phyloP scores from a whole-genome alignment of 116 monocot genomes.

The Posidonia oceanica region DNA sequence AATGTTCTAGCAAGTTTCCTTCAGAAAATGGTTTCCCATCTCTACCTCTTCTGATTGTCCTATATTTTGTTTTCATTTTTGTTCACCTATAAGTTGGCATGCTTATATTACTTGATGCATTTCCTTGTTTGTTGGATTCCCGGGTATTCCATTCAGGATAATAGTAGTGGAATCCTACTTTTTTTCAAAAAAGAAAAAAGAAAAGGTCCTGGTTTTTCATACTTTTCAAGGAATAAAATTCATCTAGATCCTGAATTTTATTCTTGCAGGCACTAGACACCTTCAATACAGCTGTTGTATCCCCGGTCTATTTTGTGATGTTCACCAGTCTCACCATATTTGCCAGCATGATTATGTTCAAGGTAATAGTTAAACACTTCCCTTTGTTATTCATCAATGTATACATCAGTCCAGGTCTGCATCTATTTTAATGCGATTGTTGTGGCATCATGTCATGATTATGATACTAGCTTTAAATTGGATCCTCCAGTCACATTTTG shows the following conservation, averaged over 20 bases:
- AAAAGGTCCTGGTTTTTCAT: neutral
- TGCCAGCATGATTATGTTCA: constrained; percentile 29
- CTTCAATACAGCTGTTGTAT: constrained; percentile 25
- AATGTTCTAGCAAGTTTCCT: too few relatives aligned
- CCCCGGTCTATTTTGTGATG: constrained; percentile 26
- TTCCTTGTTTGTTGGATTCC: neutral
- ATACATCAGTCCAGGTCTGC: too few relatives aligned
- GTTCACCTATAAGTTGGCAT: too few relatives aligned
- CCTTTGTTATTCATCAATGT: too few relatives aligned
- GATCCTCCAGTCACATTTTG: too few relatives aligned
- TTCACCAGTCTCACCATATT: constrained; percentile 21
- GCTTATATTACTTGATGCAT: too few relatives aligned
- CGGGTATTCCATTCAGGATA: neutral
- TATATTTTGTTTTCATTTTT: too few relatives aligned
- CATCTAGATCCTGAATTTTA: neutral
- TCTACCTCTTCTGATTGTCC: too few relatives aligned
- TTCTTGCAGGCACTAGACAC: constrained; percentile 20
- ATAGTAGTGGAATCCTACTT: too few relatives aligned
- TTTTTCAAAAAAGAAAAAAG: neutral
- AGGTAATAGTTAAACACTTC: constrained; percentile 8
- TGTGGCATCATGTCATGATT: neutral
- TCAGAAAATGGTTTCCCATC: too few relatives aligned
- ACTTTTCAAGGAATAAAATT: neutral
- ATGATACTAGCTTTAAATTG: neutral
- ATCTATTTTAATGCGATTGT: neutral